Conservation (phyloP, 2,329 filamentous ascomycete species). For the Hypoxylon sp. region DNA sequence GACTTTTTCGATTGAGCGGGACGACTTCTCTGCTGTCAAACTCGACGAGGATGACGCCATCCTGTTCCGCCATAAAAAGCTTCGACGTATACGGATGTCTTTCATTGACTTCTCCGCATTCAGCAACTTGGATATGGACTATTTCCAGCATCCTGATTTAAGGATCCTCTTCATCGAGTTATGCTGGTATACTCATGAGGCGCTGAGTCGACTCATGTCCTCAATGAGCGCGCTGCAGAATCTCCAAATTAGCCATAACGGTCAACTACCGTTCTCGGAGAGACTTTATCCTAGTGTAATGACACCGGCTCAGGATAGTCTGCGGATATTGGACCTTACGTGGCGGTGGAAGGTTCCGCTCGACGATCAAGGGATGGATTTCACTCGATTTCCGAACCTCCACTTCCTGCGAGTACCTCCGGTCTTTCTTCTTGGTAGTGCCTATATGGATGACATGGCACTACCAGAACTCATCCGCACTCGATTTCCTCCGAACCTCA, state of each 20-base stretch:
- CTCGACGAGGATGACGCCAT: constrained; percentile 35
- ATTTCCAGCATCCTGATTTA: constrained; percentile 30
- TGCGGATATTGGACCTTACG: constrained; percentile 37
- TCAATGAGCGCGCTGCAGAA: constrained; percentile 27
- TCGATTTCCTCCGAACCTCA: constrained; percentile 37
- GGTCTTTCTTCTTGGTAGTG: constrained; percentile 36
- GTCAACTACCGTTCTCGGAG: constrained; percentile 38
- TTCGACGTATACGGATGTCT: constrained; percentile 35
- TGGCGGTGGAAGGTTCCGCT: constrained; percentile 43
- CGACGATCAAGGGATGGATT: constrained; percentile 38
- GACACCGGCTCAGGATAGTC: constrained; percentile 24
- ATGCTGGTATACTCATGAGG: constrained; percentile 34
- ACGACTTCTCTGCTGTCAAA: constrained; percentile 17
- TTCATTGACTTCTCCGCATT: constrained; percentile 40
- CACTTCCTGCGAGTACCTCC: constrained; percentile 40
- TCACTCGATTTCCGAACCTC: constrained; percentile 35
- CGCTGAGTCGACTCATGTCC: constrained; percentile 24
- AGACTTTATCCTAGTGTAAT: constrained; percentile 33
- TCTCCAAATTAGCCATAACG: constrained; percentile 32
- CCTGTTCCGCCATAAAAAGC: constrained; percentile 37
- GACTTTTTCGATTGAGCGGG: constrained; percentile 36
- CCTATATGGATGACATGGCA: constrained; percentile 31
- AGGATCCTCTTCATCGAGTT: constrained; percentile 31
- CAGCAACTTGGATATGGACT: constrained; percentile 25
- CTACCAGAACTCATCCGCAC: constrained; percentile 34